These are phyloP conservation scores for Cymbopogon flexuosus DNA, from an alignment of 202 grass and related monocot genomes.

Conservation along the genomic window DNA sequence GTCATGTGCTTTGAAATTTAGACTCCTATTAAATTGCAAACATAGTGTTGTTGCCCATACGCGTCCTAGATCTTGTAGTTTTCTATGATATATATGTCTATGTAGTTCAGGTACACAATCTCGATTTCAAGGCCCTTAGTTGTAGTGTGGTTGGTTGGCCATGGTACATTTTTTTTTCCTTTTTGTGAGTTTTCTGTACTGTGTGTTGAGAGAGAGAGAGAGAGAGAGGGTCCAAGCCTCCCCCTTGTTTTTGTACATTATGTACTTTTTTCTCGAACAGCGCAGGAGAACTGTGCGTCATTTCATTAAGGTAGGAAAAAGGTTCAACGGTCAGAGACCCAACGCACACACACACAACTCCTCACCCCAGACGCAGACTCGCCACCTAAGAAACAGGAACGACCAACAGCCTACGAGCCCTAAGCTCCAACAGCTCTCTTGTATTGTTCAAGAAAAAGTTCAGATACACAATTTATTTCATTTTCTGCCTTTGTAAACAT, in stretches of 20 bases:
- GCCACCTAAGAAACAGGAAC: too few relatives aligned
- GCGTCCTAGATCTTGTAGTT: neutral
- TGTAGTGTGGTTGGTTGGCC: neutral
- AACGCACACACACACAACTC: too few relatives aligned
- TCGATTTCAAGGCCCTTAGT: neutral
- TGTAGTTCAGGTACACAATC: neutral
- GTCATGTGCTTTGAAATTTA: neutral
- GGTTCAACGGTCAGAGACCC: too few relatives aligned
- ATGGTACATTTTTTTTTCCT: neutral
- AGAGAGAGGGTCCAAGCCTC: too few relatives aligned
- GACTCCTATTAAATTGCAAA: neutral
- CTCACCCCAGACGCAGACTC: too few relatives aligned
- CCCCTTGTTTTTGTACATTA: neutral
- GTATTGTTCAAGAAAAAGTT: neutral
- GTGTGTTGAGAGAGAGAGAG: neutral
- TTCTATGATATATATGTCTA: neutral
- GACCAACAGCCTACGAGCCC: too few relatives aligned
- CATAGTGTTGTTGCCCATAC: neutral
- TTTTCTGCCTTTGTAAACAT: conserved; percentile 12
- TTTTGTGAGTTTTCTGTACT: neutral
- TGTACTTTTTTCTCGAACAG: too few relatives aligned
- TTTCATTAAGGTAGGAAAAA: too few relatives aligned
- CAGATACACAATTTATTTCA: neutral
- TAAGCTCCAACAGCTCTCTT: too few relatives aligned
- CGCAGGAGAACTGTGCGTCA: too few relatives aligned